Percentiles rank a stretch among this genome's conserved stretches.
phyloP scores from a whole-genome alignment of 495 filamentous ascomycete genomes.

The Cenococcum geophilum region DNA sequence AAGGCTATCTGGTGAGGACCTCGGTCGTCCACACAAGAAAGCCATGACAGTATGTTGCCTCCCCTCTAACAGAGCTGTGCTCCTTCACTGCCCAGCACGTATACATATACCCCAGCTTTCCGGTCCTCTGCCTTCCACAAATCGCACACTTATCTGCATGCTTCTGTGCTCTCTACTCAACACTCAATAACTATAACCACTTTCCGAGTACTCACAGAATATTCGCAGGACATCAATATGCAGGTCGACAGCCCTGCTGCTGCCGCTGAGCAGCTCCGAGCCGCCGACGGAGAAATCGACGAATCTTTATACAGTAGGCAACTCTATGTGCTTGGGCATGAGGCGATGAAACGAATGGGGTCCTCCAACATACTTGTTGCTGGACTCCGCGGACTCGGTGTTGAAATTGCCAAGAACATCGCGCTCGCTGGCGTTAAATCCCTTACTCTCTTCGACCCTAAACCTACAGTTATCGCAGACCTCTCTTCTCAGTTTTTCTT shows the following conservation, averaged over 20 bases:
- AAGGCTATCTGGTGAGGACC: conserved; percentile 71
- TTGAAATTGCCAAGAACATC: conserved; percentile 98
- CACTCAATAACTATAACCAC: too few relatives aligned
- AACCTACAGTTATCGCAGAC: conserved; percentile 73
- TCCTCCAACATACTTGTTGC: conserved; percentile 91
- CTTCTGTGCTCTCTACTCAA: neutral
- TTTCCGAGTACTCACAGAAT: conserved; percentile 2
- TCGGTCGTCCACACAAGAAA: conserved; percentile 68
- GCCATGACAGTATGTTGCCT: conserved; percentile 68
- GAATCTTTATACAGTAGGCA: conserved; percentile 97
- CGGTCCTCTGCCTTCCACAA: neutral
- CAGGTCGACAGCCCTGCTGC: conserved; percentile 65
- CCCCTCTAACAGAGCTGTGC: neutral
- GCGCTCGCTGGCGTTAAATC: conserved; percentile 92
- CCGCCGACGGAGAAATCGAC: conserved; percentile 68
- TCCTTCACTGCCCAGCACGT: neutral
- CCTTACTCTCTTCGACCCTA: conserved; percentile 79
- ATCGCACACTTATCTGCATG: neutral
- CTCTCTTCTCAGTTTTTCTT: conserved; percentile 98
- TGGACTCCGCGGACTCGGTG: conserved; percentile 87
- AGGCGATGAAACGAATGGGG: conserved; percentile 99
- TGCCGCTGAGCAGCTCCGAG: conserved; percentile 53
- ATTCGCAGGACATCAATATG: conserved; percentile 64
- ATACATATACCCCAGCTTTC: neutral
- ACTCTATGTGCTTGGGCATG: conserved; percentile 95